Conservation (phyloP, 345 rosid species). For the Pseudoturritis turrita region DNA sequence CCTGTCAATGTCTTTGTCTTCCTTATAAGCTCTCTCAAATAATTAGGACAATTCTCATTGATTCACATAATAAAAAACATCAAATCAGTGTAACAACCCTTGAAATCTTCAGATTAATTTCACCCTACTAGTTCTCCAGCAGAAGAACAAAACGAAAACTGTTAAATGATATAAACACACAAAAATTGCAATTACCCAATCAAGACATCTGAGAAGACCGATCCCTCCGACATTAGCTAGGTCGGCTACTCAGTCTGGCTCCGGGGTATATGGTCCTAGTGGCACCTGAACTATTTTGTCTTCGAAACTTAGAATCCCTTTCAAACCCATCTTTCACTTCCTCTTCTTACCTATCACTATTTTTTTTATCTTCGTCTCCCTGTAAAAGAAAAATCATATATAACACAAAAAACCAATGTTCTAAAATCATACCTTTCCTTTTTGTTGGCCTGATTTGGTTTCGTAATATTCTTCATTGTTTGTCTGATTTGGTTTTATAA, state of each 20-base stretch:
- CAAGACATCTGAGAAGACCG: conserved; percentile 81
- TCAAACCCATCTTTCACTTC: conserved; percentile 52
- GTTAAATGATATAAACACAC: too few species aligned
- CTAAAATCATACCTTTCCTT: too few species aligned
- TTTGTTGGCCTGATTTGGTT: too few species aligned
- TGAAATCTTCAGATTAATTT: too few species aligned
- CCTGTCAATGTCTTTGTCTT: conserved; percentile 61
- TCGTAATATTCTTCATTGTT: too few species aligned
- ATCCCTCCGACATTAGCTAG: conserved; percentile 85
- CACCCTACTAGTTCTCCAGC: too few species aligned
- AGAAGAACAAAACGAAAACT: too few species aligned
- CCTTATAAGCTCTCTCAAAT: conserved; percentile 56
- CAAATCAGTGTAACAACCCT: too few species aligned
- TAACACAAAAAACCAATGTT: not conserved
- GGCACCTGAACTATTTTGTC: conserved; percentile 80
- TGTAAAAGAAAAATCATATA: not conserved
- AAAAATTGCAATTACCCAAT: conserved; percentile 45
- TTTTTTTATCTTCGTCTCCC: not conserved
- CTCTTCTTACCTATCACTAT: not conserved
- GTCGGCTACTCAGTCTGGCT: conserved; percentile 88
- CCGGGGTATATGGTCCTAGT: conserved; percentile 79
- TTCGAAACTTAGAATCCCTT: conserved; percentile 77
- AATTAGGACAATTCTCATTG: conserved; percentile 66
- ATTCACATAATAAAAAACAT: not conserved
- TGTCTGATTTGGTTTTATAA: too few species aligned